Evolutionary conservation across 2,329 filamentous ascomycete species (phyloP).

Genomic region (Didymella segeticola): DNA sequence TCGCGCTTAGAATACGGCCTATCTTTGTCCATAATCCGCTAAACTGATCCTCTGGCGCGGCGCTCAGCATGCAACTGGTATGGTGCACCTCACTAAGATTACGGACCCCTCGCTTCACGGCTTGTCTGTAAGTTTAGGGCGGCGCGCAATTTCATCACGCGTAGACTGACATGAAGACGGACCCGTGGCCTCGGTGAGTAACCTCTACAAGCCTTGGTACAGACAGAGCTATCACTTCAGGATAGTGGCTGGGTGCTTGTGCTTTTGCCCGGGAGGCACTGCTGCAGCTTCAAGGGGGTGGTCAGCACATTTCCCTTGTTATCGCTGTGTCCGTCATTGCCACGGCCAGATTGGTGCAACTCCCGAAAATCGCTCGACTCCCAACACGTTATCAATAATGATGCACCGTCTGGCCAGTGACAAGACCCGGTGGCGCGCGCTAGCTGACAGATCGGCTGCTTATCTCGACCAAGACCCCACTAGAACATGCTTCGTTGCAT

Average conservation of each 20-base stretch:
- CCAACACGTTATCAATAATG: slow-evolving; percentile 1
- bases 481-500: not conserved
- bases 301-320: no score
- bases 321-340: not conserved
- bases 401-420: slow-evolving; percentile 1
- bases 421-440: not conserved
- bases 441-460: not conserved
- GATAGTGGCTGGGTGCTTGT: not conserved
- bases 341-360: not conserved
- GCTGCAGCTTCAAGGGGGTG: no score
- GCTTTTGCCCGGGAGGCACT: no score
- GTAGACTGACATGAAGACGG: not conserved
- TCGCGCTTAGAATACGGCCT: slow-evolving; percentile 1
- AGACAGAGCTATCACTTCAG: not conserved
- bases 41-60: not conserved
- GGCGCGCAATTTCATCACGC: not conserved
- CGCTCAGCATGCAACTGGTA: not conserved
- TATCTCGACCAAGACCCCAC: slow-evolving; percentile 1
- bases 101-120: not conserved
- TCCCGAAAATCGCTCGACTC: slow-evolving; percentile 4
- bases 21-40: slow-evolving; percentile 2
- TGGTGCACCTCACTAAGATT: not conserved
- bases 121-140: not conserved
- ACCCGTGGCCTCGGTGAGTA: not conserved
- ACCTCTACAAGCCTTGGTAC: no score